Evolutionary conservation across 2,329 filamentous ascomycete genomes (phyloP), one percentile per base, ranked within the genome.

Genomic region (Cercospora beticola): DNA sequence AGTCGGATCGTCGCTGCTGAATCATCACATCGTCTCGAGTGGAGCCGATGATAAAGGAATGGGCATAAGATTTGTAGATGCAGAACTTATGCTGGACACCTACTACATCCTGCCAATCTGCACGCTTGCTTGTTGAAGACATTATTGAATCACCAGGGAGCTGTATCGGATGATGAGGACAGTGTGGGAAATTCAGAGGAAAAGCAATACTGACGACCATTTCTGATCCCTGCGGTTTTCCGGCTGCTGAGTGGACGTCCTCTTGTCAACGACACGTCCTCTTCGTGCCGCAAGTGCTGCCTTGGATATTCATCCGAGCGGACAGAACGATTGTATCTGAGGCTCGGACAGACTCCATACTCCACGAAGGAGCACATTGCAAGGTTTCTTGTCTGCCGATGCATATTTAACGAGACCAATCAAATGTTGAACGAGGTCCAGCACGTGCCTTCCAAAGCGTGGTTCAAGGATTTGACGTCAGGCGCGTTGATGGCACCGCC

Each of bases 1-100:
- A 60, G 21, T 62, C 60, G 60, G 60, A 43, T 62, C 60, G 60
- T 52, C 60, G 60, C 40, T 49, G 60, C 60, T 62, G 60, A 59
- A 52, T 52, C 60, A 62, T 62, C 60, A 28, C 6, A 5, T 28
- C 14, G 49, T 4, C 5, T 56, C 23, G 49, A 56, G 49, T 4
- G 49, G 49, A 56, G 49, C 49, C 49, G 46, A 16, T 10, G 28
- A 56, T 14, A 4, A 23, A 56, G 49, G 26, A 56, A 3, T n/a
- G 12, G 14, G 23, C 23, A 16, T 56, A 14, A 14, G 6, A 8
- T n/a, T 30, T 7, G 12, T 26, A n/a, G 5, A n/a, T 1, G 49
- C 6, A 54, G 21, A 23, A 26, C 6, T 2, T 54, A 5, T 54
- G 49, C 23, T n/a, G 23, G n/a, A 26, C 18, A 10, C 5, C 14